Conservation (phyloP, 2,329 filamentous ascomycete genomes). For the Colletotrichum sidae region DNA sequence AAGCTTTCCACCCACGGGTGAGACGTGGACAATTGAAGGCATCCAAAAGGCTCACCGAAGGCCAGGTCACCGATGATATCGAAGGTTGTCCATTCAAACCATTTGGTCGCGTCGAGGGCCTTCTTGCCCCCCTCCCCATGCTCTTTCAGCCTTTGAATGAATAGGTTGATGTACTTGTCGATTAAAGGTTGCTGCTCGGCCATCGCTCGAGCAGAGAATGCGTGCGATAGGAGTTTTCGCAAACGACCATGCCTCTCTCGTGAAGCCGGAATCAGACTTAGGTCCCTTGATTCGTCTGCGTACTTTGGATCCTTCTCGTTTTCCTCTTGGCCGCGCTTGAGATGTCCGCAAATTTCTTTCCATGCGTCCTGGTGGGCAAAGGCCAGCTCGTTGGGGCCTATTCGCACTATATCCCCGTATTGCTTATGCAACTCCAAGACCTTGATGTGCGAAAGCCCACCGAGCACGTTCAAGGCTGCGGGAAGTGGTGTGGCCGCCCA, state of each 20-base stretch:
- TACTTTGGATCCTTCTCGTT: conserved; percentile 19
- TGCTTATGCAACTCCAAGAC: conserved; percentile 35
- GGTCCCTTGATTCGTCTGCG: not conserved
- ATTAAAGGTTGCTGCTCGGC: conserved; percentile 46
- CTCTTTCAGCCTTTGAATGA: conserved; percentile 46
- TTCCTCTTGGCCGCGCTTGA: conserved; percentile 22
- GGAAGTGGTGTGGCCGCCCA: conserved; percentile 20
- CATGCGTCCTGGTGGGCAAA: conserved; percentile 49
- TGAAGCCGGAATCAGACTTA: conserved; percentile 5
- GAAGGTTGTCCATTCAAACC: conserved; percentile 42
- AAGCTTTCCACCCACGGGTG: conserved; percentile 44
- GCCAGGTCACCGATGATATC: conserved; percentile 32
- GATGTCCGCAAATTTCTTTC: conserved; percentile 53
- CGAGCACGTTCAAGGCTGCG: not conserved
- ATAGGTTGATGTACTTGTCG: conserved; percentile 41
- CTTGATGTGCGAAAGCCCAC: conserved; percentile 7
- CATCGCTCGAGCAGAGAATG: conserved; percentile 46
- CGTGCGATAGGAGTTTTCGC: conserved; percentile 42
- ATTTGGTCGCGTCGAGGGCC: conserved; percentile 13
- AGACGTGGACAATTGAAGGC: conserved; percentile 39
- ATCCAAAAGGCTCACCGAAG: conserved; percentile 45
- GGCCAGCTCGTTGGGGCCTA: conserved; percentile 52
- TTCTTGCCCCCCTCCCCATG: conserved; percentile 4
- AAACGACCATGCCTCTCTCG: conserved; percentile 38
- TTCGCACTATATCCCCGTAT: conserved; percentile 51